Evolutionary conservation across 352 stramenopile species (phyloP), one percentile per base, ranked within the genome.

Genomic region (Phytophthora pistaciae): DNA sequence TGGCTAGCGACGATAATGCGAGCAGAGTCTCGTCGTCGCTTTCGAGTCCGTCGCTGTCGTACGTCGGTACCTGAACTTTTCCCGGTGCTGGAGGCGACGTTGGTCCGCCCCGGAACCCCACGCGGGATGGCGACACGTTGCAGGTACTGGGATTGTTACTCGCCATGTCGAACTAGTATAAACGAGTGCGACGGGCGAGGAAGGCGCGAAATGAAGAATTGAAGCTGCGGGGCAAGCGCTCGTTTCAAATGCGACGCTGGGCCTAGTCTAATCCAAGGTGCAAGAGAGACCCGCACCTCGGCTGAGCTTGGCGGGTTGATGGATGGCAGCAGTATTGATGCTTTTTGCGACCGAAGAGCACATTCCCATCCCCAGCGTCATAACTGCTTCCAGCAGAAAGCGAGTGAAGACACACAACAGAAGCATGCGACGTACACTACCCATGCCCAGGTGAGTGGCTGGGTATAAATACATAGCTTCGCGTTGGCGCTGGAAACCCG

Each of bases 11-110:
- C 5, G 73, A 79, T n/a, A 83, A 40, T 5, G 57, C 60, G 18
- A 77, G 42, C 6, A 80, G 63, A 16, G 63, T 81, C 14, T 78
- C 66, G 9, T 83, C 70, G 27, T 79, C 68, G 38, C 65, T 76
- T 44, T 76, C 70, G 18, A 67, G 48, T 56, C 74, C 63, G 31
- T 80, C 58, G 57, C 64, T 72, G 50, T 78, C 65, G 38, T 78
- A 68, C 9, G 48, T 31, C 23, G 23, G 31, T 31, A 38, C 23
- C 40, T 67, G 59, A 25, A 36, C 23, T 20, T 66, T 77, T 46
- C 36, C 48, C 23, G 55, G 50, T 31, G 23, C 60, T 13, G 61
- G 56, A 36, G 46, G 42, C 13, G 54, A 78, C 1, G 55, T 60
- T 31, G 36, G 56, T 53, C 52, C 48, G 46, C 53, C 57, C 64